Conservation (phyloP, 441 rosid genomes). For the Arabidopsis lyrata region DNA sequence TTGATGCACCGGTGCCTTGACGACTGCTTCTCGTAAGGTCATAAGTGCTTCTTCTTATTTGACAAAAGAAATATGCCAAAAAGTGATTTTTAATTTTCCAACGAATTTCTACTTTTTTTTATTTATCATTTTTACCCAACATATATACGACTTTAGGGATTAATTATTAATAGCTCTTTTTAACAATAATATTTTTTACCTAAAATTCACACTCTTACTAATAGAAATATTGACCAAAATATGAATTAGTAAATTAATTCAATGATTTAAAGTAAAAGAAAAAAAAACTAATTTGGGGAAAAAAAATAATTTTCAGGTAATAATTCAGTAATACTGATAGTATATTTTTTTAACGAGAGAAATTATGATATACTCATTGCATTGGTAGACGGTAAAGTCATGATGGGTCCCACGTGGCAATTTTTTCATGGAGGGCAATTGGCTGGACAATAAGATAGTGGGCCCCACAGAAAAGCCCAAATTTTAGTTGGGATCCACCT, state of each 20-base stretch:
- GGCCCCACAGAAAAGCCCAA: constrained; percentile 43
- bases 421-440: constrained; percentile 3
- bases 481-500: constrained; percentile 44
- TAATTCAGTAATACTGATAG: background rate
- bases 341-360: background rate
- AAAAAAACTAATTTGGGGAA: background rate
- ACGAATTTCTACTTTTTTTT: constrained; percentile 27
- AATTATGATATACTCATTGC: constrained; percentile 41
- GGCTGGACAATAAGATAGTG: constrained; percentile 33
- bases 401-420: constrained; percentile 23
- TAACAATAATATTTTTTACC: background rate
- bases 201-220: background rate
- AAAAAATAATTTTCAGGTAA: background rate
- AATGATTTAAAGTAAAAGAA: background rate
- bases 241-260: background rate
- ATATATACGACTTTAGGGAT: background rate
- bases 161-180: background rate
- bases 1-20: constrained; percentile 39
- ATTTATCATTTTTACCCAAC: background rate
- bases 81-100: constrained; percentile 6
- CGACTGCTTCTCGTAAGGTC: constrained; percentile 49
- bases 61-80: constrained; percentile 40
- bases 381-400: constrained; percentile 23
- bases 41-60: constrained; percentile 18
- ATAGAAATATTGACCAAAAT: background rate